A percentile compares a stretch with the other conserved stretches of the same genome.
phyloP scores from a whole-genome alignment of 805 yeast species.

The Millerago galiae region DNA sequence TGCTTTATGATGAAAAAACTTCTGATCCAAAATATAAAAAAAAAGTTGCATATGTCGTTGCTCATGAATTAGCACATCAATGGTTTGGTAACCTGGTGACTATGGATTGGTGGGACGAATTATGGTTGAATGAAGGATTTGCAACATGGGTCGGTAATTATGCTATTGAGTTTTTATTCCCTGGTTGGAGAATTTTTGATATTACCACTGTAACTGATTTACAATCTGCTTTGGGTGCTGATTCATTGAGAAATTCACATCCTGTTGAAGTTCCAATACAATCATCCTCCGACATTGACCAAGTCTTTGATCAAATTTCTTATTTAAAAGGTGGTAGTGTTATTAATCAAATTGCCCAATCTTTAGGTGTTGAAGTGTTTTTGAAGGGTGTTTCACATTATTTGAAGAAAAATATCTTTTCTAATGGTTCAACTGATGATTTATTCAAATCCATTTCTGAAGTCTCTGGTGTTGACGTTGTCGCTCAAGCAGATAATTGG shows the following conservation, averaged over 20 bases:
- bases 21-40: constrained; percentile 57
- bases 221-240: constrained; percentile 67
- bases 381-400: constrained; percentile 74
- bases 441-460: constrained; percentile 66
- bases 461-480: constrained; percentile 66
- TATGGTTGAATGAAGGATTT: constrained; percentile 84
- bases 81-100: constrained; percentile 90
- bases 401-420: constrained; percentile 66
- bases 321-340: constrained; percentile 78
- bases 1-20: constrained; percentile 60
- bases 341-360: constrained; percentile 67
- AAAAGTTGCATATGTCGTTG: constrained; percentile 78
- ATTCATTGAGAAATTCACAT: constrained; percentile 74
- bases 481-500: constrained; percentile 67
- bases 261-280: constrained; percentile 81
- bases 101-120: constrained; percentile 90
- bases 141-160: constrained; percentile 90
- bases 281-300: constrained; percentile 72
- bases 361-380: constrained; percentile 70
- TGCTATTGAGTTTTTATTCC: constrained; percentile 64
- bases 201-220: constrained; percentile 64
- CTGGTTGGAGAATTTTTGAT: constrained; percentile 83
- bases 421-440: constrained; percentile 69
- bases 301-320: constrained; percentile 79
- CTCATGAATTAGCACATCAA: constrained; percentile 86